Conservation (phyloP, 179 eudicot species). For the Camellia oleifera region DNA sequence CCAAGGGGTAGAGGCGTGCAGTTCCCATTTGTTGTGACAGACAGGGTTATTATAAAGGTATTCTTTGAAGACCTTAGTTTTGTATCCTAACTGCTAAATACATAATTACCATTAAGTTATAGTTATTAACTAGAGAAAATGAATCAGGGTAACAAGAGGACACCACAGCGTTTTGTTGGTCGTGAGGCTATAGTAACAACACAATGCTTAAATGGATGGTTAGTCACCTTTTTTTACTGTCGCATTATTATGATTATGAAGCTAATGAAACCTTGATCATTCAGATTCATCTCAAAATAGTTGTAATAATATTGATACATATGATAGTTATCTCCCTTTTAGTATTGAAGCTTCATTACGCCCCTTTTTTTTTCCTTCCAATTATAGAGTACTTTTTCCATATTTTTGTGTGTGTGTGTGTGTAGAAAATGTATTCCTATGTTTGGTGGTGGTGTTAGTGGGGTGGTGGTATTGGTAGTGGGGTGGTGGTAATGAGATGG, state of each 20-base stretch:
- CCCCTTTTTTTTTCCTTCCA: no score
- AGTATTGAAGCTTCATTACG: not conserved
- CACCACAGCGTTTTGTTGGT: constrained; percentile 84
- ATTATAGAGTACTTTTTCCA: no score
- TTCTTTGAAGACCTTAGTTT: not conserved
- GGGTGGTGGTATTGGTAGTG: no score
- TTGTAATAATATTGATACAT: not conserved
- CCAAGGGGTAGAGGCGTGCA: constrained; percentile 66
- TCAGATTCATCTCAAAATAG: not conserved
- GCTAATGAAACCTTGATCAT: not conserved
- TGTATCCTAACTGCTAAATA: not conserved
- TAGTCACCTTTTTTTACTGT: constrained; percentile 19
- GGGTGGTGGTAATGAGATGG: no score
- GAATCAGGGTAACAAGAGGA: constrained; percentile 89
- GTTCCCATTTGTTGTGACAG: constrained; percentile 69
- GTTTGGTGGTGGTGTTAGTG: no score
- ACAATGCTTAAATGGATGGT: constrained; percentile 93
- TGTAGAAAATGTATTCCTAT: no score
- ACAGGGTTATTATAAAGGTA: constrained; percentile 76
- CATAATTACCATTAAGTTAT: not conserved
- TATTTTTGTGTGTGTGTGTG: no score
- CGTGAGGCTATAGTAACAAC: constrained; percentile 78
- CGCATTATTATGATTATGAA: not conserved
- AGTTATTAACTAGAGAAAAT: constrained; percentile 8
- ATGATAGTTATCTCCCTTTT: not conserved